Conservation (phyloP, 176 grass and related monocot species). For the Raddia guianensis region DNA sequence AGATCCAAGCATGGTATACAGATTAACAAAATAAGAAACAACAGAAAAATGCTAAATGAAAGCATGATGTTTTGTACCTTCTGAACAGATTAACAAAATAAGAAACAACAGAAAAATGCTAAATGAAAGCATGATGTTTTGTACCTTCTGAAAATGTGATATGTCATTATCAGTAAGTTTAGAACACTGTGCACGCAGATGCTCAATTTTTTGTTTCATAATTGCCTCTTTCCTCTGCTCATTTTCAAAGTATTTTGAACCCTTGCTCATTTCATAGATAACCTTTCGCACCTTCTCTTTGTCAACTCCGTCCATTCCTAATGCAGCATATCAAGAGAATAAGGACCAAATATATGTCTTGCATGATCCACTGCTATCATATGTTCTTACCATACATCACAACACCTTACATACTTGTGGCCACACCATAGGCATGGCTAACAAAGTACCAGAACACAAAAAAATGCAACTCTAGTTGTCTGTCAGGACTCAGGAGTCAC, state of each 20-base stretch:
- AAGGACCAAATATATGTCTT: neutral
- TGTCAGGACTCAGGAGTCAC: neutral
- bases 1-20: slow-evolving; percentile 15
- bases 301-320: slow-evolving; percentile 98
- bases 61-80: slow-evolving; percentile 44
- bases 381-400: neutral
- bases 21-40: neutral
- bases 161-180: slow-evolving; percentile 77
- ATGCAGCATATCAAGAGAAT: slow-evolving; percentile 25
- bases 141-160: slow-evolving; percentile 79
- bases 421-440: neutral
- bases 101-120: neutral
- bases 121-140: neutral
- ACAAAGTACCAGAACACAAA: neutral
- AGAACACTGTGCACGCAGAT: slow-evolving; percentile 52
- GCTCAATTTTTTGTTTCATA: slow-evolving; percentile 78
- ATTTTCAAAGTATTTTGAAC: slow-evolving; percentile 96
- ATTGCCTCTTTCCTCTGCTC: slow-evolving; percentile 83
- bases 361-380: neutral
- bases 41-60: neutral
- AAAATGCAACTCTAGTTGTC: neutral
- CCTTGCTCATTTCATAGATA: slow-evolving; percentile 93
- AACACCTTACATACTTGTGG: neutral
- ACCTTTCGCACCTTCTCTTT: slow-evolving; percentile 87
- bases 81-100: slow-evolving; percentile 46